Evolutionary conservation across 257 asterid species (phyloP).

Genomic region (Solanum ahanhuiri): DNA sequence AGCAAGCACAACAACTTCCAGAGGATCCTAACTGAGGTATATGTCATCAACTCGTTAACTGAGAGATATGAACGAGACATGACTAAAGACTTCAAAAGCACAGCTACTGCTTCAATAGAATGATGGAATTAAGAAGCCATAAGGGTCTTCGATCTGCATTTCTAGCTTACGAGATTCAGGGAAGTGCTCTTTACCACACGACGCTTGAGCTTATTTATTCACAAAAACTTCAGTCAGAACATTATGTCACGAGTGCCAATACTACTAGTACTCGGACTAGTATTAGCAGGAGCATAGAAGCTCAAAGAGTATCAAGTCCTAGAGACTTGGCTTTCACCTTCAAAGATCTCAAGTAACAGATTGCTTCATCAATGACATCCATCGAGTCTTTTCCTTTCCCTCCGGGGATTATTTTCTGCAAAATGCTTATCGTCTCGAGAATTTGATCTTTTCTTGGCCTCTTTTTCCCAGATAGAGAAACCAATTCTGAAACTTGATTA

Average conservation of each 20-base stretch:
- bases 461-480: constrained; percentile 21
- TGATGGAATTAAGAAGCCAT: neutral
- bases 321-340: constrained; percentile 57
- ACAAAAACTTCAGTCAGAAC: neutral
- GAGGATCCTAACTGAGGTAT: constrained; percentile 11
- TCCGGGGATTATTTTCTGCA: constrained; percentile 55
- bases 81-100: neutral
- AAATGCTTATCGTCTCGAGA: constrained; percentile 37
- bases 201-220: neutral
- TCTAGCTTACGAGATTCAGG: neutral
- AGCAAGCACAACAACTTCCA: neutral
- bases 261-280: neutral
- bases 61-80: neutral
- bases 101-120: neutral
- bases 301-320: constrained; percentile 47
- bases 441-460: constrained; percentile 51
- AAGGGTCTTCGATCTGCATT: neutral
- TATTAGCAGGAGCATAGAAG: neutral
- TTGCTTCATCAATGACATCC: constrained; percentile 68
- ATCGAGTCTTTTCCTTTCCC: constrained; percentile 45
- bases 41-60: constrained; percentile 8
- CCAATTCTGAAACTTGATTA: constrained; percentile 1
- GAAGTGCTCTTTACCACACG: neutral
- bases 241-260: neutral
- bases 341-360: constrained; percentile 56